Evolutionary conservation across 2,329 filamentous ascomycete species (phyloP), one percentile per base, ranked within the genome.

Genomic region (Grosmannia penicillata): DNA sequence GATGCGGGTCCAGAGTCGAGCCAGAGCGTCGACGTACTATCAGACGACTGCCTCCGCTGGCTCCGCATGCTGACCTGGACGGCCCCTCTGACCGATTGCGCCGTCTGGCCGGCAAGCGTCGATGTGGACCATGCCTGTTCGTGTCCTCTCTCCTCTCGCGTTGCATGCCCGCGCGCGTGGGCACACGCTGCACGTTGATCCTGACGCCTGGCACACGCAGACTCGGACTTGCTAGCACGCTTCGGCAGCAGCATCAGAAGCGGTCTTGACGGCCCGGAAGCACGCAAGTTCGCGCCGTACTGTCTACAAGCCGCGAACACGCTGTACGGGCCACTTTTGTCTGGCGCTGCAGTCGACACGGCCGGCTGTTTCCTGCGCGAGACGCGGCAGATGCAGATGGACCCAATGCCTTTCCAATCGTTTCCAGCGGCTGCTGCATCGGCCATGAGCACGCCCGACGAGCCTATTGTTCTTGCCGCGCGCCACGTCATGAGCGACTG

Each of bases 331-430:
- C 64, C 62, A 5, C 54, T 71, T 4, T 54, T 70, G 9, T 51
- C 62, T 0, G 63, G 67, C 34, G 61, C 67, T 8, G 58, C 66
- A 26, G 57, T 70, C 5, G 70, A 66, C 46, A 65, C 65, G 7
- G 61, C 67, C 0, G 60, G 66, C 1, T 68, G 65, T 47, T 70
- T 70, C 46, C 54, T 70, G 23, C 57, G 61, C 27, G 67, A 72
- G 46, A 63, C 62, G n/a, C n/a, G n/a, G n/a, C n/a, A n/a, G 1
- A 60, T 63, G 4, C 61, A 64, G 27, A 50, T 69, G 3, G 59
- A 63, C 30, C 61, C 61, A 43, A 53, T 55, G 8, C n/a, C n/a
- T n/a, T n/a, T n/a, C n/a, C n/a, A n/a, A n/a, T n/a, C n/a, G n/a
- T n/a, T n/a, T n/a, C n/a, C n/a, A n/a, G n/a, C n/a, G n/a, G n/a